These are phyloP conservation scores for Spinacia oleracea DNA, from an alignment of 179 eudicot species.

Conservation along the genomic window DNA sequence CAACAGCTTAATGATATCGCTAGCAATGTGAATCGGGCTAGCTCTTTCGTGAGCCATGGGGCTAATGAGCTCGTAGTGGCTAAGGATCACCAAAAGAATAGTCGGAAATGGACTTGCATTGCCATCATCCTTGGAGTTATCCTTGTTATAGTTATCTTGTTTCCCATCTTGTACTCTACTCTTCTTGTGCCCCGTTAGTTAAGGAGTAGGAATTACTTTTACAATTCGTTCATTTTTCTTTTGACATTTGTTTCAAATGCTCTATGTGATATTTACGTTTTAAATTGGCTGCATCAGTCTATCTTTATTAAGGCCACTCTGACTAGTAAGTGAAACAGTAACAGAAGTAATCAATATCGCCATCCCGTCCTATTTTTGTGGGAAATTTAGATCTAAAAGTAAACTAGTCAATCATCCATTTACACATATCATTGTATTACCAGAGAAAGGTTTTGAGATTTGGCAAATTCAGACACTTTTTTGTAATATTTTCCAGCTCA, in stretches of 20 bases:
- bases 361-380: background rate
- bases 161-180: constrained; percentile 42
- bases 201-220: background rate
- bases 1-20: constrained; percentile 61
- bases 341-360: background rate
- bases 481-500: constrained; percentile 24
- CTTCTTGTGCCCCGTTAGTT: constrained; percentile 13
- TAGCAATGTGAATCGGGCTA: constrained; percentile 57
- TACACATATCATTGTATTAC: background rate
- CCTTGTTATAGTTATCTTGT: constrained; percentile 36
- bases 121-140: constrained; percentile 36
- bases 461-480: background rate
- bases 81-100: constrained; percentile 46
- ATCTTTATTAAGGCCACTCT: background rate
- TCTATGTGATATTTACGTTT: background rate
- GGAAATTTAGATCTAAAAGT: background rate
- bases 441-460: background rate
- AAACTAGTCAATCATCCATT: background rate
- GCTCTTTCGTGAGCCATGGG: constrained; percentile 61
- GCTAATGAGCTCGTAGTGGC: constrained; percentile 51
- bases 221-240: background rate
- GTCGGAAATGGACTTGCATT: constrained; percentile 65
- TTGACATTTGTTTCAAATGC: background rate
- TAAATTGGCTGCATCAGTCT: background rate
- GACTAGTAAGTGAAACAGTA: background rate